Conservation (phyloP, 805 yeast genomes). For the Debaryomyces hansenii region DNA sequence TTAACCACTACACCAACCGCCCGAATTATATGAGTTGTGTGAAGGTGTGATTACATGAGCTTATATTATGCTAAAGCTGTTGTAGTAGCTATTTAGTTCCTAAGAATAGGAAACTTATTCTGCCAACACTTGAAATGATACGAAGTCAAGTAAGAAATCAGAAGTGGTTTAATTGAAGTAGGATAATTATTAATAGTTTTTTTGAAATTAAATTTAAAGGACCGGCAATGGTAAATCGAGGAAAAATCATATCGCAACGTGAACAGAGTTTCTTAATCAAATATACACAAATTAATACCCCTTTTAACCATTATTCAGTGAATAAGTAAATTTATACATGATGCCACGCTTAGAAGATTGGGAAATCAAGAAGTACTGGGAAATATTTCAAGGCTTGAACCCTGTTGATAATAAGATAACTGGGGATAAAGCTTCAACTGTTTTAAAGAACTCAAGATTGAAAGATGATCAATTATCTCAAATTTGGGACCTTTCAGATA, state of each 20-base stretch:
- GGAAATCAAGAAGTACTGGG: slow-evolving; percentile 98
- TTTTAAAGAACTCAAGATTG: slow-evolving; percentile 85
- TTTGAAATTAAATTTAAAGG: too few relatives aligned
- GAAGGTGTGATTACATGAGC: not conserved
- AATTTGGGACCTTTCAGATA: slow-evolving; percentile 91
- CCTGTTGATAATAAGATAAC: slow-evolving; percentile 78
- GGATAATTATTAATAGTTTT: too few relatives aligned
- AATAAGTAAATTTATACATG: too few relatives aligned
- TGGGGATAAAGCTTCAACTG: slow-evolving; percentile 83
- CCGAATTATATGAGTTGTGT: slow-evolving; percentile 30
- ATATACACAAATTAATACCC: too few relatives aligned
- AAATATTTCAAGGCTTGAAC: slow-evolving; percentile 85
- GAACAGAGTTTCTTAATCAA: too few relatives aligned
- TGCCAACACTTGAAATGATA: too few relatives aligned
- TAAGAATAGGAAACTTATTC: too few relatives aligned
- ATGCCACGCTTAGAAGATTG: slow-evolving; percentile 83
- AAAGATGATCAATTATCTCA: slow-evolving; percentile 73
- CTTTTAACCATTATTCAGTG: too few relatives aligned
- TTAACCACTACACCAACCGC: slow-evolving; percentile 92
- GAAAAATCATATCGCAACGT: too few relatives aligned
- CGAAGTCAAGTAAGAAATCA: too few relatives aligned
- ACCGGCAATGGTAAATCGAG: too few relatives aligned
- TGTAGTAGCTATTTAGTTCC: not conserved
- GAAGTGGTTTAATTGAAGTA: too few relatives aligned
- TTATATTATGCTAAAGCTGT: not conserved